Base-by-base conservation (phyloP, 2,329 filamentous ascomycete species). In the Cadophora sp. region DNA sequence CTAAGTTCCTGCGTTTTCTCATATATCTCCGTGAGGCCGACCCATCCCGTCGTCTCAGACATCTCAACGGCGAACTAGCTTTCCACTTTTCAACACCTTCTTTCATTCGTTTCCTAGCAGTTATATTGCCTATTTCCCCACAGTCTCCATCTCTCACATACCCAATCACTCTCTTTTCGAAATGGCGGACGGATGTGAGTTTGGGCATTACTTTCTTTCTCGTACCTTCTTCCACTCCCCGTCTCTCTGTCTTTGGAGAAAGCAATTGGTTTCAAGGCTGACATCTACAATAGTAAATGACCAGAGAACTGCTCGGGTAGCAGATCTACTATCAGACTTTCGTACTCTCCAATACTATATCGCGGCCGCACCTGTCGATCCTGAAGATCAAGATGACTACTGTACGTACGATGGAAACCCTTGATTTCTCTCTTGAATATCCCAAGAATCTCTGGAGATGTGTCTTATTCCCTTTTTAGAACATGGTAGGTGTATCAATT, bases 271-370 rank as follows among this genome's bases (percentile, higher is more conserved):
- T 61, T 53, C 33, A 51, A 50, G 27, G 60, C 68, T 73, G 65
- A 73, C 55, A 48, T 22, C 48, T 51, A 8, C n/a, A 24, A 66
- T 72, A 90, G 87, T 88, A 67, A 90, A 90, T 79, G 82, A 86
- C 55, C 86, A 81, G 76, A 83, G 88, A 71, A 84, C 82, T 72
- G 81, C 80, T 64, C 85, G 88, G 71, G 87, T 90, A 74, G 87
- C 85, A 76, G 84, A 90, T 72, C 78, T 90, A 59, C 83, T 90
- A 48, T 80, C 82, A 69, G 87, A 90, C 76, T 90, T 90, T 77
- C 84, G 83, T 69, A 84, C 80, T 51, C 80, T 89, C 30, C 88
- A 90, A 76, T 86, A 86, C 77, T 86, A 84, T 76, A 90, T 90
- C 74, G 84, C 87, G 41, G 82, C 83, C 11, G 84, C 81, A 8